These are phyloP conservation scores for Pistacia atlantica DNA, from an alignment of 345 rosid genomes.

Conservation along the genomic window DNA sequence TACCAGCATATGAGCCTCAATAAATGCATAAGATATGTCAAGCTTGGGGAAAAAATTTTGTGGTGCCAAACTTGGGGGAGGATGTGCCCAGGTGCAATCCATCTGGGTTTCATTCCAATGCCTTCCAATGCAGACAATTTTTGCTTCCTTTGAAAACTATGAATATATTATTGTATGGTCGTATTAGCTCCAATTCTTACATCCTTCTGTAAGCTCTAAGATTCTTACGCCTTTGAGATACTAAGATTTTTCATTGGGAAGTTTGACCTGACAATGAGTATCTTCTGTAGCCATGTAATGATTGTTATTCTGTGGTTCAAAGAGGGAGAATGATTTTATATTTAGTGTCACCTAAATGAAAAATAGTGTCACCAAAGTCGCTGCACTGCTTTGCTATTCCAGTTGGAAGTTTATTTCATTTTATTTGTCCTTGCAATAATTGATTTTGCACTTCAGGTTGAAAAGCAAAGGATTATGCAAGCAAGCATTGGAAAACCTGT, in stretches of 20 bases:
- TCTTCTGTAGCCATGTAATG: not conserved
- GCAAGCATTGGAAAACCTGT: constrained; percentile 53
- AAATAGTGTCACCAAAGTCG: not conserved
- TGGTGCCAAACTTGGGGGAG: constrained; percentile 1
- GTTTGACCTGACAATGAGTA: not conserved
- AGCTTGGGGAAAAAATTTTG: constrained; percentile 6
- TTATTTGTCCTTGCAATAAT: not conserved
- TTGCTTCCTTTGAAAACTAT: not conserved
- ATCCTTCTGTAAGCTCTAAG: not conserved
- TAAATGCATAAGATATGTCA: not conserved
- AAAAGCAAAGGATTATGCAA: constrained; percentile 81
- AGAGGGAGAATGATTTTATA: not conserved
- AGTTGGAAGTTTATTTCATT: not conserved
- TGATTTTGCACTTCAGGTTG: constrained; percentile 57
- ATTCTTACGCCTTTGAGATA: constrained; percentile 3
- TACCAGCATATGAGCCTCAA: not conserved
- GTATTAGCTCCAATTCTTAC: not conserved
- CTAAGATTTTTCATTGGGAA: not conserved
- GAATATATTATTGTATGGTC: not conserved
- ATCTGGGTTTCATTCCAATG: not conserved
- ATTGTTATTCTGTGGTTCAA: not conserved
- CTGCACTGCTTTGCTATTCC: not conserved
- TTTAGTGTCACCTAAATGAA: not conserved
- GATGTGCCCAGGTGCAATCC: not conserved
- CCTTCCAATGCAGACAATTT: not conserved